phyloP scores from a whole-genome alignment of 2,329 filamentous ascomycete genomes.

The Drechslera avenae region DNA sequence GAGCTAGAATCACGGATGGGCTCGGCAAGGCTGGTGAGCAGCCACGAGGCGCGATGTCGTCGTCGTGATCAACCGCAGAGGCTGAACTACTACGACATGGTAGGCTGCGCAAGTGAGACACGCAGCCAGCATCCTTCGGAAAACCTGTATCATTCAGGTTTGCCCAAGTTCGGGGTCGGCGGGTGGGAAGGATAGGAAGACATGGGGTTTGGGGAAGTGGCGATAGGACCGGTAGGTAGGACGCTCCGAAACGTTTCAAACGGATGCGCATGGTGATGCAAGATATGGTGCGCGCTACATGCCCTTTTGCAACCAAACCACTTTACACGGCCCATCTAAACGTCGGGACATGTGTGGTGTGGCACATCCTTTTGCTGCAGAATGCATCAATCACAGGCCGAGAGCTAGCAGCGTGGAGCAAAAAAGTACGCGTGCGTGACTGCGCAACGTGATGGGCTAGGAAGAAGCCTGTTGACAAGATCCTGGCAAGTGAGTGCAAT shows the following conservation, averaged over 20 bases:
- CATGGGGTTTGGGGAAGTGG: background rate
- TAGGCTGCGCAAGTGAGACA: slow-evolving; percentile 27
- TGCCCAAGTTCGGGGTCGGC: background rate
- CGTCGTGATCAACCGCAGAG: slow-evolving; percentile 22
- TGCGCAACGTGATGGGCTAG: slow-evolving; percentile 27
- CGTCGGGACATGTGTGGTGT: slow-evolving; percentile 17
- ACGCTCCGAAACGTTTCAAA: background rate
- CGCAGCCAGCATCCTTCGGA: slow-evolving; percentile 2
- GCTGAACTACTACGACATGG: slow-evolving; percentile 9
- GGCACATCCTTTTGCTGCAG: slow-evolving; percentile 17
- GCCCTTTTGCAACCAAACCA: background rate
- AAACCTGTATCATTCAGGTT: background rate
- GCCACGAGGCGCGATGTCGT: slow-evolving; percentile 25
- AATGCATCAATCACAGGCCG: slow-evolving; percentile 29
- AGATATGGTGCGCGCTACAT: slow-evolving; percentile 5
- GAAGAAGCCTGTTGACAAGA: slow-evolving; percentile 14
- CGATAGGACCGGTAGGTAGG: background rate
- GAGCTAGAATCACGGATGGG: background rate
- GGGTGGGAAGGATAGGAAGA: background rate
- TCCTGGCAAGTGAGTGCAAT: slow-evolving; percentile 14
- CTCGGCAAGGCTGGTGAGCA: slow-evolving; percentile 6
- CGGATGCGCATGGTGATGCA: background rate
- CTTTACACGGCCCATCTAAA: background rate
- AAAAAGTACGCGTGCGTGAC: slow-evolving; percentile 29
- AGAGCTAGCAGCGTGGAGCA: slow-evolving; percentile 16